A percentile compares a stretch with the other conserved stretches of the same genome.
Conservation (phyloP, 371 early-diverging fungal genomes). For the Coemansia sp. region DNA sequence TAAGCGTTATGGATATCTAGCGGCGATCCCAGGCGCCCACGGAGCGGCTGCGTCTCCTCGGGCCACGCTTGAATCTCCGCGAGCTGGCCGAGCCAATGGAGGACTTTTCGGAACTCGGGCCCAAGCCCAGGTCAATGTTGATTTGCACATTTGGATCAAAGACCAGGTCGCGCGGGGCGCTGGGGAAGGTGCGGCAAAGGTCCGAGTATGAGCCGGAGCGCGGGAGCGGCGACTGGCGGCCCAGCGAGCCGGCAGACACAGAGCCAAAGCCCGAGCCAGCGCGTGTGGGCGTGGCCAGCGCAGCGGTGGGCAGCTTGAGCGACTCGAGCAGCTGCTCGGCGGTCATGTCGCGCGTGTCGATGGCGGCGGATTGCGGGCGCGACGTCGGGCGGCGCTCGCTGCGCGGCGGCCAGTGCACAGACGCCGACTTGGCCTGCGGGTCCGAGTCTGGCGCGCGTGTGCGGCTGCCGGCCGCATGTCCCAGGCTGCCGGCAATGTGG, state of each 20-base stretch:
- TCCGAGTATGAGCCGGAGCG: slow-evolving; percentile 32
- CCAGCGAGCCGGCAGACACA: slow-evolving; percentile 18
- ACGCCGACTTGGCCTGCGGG: slow-evolving; percentile 19
- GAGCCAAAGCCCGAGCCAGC: neutral
- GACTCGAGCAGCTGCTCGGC: slow-evolving; percentile 45
- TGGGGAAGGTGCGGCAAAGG: slow-evolving; percentile 17
- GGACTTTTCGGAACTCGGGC: neutral
- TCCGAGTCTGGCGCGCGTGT: slow-evolving; percentile 4
- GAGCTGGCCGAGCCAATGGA: slow-evolving; percentile 2
- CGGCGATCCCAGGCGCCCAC: slow-evolving; percentile 31
- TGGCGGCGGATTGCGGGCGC: slow-evolving; percentile 12
- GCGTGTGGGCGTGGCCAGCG: slow-evolving; percentile 4
- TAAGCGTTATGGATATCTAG: neutral
- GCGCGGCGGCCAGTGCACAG: slow-evolving; percentile 35
- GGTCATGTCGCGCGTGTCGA: slow-evolving; percentile 34
- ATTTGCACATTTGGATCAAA: slow-evolving; percentile 27
- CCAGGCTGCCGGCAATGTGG: slow-evolving; percentile 8
- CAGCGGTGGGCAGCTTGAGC: slow-evolving; percentile 26
- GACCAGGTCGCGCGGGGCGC: neutral
- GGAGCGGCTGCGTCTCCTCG: slow-evolving; percentile 37
- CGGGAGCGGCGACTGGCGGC: slow-evolving; percentile 35
- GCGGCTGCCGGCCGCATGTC: slow-evolving; percentile 21
- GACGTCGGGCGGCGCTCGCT: slow-evolving; percentile 15
- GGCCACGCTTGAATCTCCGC: slow-evolving; percentile 9
- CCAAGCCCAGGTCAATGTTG: slow-evolving; percentile 15